Percentiles rank a stretch among this genome's conserved stretches.
Evolutionary conservation across 1,284 basidiomycete genomes (phyloP).

Genomic region (Sanghuangporus sanghuang): DNA sequence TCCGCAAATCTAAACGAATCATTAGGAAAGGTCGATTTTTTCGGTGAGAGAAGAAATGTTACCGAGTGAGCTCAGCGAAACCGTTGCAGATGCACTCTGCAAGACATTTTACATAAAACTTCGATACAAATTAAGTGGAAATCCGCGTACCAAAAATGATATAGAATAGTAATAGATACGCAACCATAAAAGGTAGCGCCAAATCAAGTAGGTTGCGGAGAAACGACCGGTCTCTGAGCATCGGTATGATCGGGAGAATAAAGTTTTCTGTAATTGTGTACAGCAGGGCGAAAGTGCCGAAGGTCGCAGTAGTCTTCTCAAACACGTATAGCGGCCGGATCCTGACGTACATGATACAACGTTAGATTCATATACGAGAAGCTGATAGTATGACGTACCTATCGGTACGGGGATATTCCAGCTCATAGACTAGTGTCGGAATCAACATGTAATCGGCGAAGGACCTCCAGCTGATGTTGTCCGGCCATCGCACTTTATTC

Average conservation of each 20-base stretch:
- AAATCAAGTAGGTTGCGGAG: slow-evolving; percentile 78
- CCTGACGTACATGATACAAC: slow-evolving; percentile 32
- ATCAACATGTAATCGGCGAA: slow-evolving; percentile 88
- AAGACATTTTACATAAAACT: too few relatives aligned
- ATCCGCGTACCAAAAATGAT: slow-evolving; percentile 66
- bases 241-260: slow-evolving; percentile 80
- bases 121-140: slow-evolving; percentile 17
- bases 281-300: slow-evolving; percentile 92
- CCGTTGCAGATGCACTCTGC: slow-evolving; percentile 92
- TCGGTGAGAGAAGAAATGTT: slow-evolving; percentile 25
- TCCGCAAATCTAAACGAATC: slow-evolving; percentile 74
- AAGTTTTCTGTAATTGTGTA: slow-evolving; percentile 92
- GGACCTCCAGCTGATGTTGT: slow-evolving; percentile 80
- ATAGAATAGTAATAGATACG: slow-evolving; percentile 77
- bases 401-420: slow-evolving; percentile 91
- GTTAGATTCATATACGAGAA: background rate
- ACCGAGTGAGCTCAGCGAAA: slow-evolving; percentile 90
- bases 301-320: slow-evolving; percentile 92
- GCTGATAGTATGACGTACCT: slow-evolving; percentile 35
- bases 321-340: slow-evolving; percentile 90
- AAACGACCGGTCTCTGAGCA: slow-evolving; percentile 63
- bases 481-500: slow-evolving; percentile 70
- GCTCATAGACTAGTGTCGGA: slow-evolving; percentile 92
- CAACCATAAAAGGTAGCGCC: slow-evolving; percentile 89
- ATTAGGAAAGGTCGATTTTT: background rate